phyloP scores from a whole-genome alignment of 2,329 filamentous ascomycete genomes.

The Ophiostoma piceae region DNA sequence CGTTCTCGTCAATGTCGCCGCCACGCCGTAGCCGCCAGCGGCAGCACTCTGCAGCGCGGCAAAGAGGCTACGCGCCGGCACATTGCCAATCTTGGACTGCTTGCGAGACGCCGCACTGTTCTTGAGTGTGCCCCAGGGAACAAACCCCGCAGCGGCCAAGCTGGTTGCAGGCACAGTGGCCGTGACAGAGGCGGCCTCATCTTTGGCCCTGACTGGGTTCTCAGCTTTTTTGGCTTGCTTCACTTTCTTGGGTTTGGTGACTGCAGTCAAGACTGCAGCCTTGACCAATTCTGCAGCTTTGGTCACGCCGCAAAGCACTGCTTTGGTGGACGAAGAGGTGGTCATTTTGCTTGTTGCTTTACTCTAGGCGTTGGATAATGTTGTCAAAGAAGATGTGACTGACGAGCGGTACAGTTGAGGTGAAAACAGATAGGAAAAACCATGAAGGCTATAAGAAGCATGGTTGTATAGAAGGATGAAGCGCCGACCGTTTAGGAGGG shows the following conservation, averaged over 20 bases:
- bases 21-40: not conserved
- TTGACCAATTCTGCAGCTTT: too few species aligned
- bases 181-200: not conserved
- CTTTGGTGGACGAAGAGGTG: too few species aligned
- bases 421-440: too few species aligned
- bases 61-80: slow-evolving; percentile 30
- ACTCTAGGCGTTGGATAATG: too few species aligned
- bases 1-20: not conserved
- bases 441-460: too few species aligned
- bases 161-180: not conserved
- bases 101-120: slow-evolving; percentile 26
- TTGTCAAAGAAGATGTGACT: too few species aligned
- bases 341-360: slow-evolving; percentile 31
- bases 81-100: slow-evolving; percentile 32
- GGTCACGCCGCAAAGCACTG: too few species aligned
- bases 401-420: too few species aligned
- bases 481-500: too few species aligned
- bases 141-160: slow-evolving; percentile 17
- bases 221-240: not conserved
- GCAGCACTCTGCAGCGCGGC: slow-evolving; percentile 33
- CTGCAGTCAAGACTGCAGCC: too few species aligned
- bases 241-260: not conserved
- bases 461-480: too few species aligned
- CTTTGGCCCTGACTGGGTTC: not conserved
- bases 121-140: not conserved